These are phyloP conservation scores for Grammothele lineata DNA, from an alignment of 768 basidiomycete genomes.

Conservation along the genomic window DNA sequence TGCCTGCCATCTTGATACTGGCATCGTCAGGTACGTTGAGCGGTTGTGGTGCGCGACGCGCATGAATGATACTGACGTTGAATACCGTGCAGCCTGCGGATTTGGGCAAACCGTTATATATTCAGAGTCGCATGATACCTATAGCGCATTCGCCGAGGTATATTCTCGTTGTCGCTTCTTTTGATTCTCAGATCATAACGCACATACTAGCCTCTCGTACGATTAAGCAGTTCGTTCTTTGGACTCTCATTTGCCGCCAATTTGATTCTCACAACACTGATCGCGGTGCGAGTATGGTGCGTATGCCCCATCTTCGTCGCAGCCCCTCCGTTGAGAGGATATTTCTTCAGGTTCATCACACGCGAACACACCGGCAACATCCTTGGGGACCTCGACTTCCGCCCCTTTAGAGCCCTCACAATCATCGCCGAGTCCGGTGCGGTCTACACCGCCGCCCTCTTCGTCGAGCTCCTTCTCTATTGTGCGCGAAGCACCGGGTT, in stretches of 20 bases:
- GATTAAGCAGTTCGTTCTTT: slow-evolving; percentile 34
- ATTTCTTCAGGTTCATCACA: slow-evolving; percentile 19
- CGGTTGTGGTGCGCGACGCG: too few relatives aligned
- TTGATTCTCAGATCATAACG: not conserved
- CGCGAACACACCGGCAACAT: slow-evolving; percentile 13
- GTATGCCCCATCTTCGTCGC: not conserved
- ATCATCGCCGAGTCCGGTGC: slow-evolving; percentile 30
- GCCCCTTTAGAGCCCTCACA: slow-evolving; percentile 26
- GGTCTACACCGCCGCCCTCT: slow-evolving; percentile 29
- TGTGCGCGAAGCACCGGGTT: slow-evolving; percentile 30
- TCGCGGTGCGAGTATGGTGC: slow-evolving; percentile 32
- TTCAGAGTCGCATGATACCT: slow-evolving; percentile 22
- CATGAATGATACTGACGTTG: not conserved
- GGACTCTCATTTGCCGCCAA: slow-evolving; percentile 31
- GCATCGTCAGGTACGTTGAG: slow-evolving; percentile 28
- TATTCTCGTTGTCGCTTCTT: too few relatives aligned
- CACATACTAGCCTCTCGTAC: not conserved
- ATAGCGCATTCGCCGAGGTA: slow-evolving; percentile 29
- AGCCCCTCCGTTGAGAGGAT: not conserved
- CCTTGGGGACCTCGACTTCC: too few relatives aligned
- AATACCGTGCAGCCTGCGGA: slow-evolving; percentile 27
- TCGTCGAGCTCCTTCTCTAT: slow-evolving; percentile 32
- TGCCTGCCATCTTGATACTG: slow-evolving; percentile 27
- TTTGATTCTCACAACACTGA: slow-evolving; percentile 29
- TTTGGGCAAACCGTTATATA: slow-evolving; percentile 30